These are phyloP conservation scores for Eimeria praecox DNA, from an alignment of 169 alveolate genomes.

Conservation along the genomic window DNA sequence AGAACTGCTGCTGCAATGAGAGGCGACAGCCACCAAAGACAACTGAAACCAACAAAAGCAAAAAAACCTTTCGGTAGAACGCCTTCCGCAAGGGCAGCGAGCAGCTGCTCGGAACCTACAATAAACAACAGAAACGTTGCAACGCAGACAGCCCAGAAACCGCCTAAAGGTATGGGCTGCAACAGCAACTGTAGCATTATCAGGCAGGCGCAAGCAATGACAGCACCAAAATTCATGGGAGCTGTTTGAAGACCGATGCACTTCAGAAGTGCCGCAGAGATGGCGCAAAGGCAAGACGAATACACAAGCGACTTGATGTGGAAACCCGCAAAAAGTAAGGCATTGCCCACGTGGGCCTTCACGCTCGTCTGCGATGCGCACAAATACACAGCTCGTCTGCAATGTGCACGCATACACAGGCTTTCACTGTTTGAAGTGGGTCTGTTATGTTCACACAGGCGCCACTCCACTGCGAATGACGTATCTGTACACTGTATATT, in stretches of 20 bases:
- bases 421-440: no score
- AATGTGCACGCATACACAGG: neutral
- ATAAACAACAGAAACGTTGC: constrained; percentile 41
- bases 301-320: constrained; percentile 23
- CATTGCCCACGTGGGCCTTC: constrained; percentile 61
- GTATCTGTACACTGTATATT: no score
- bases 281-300: constrained; percentile 42
- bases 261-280: constrained; percentile 45
- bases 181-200: constrained; percentile 18
- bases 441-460: neutral
- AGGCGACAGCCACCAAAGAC: constrained; percentile 46
- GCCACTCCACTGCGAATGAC: neutral
- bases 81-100: constrained; percentile 49
- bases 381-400: constrained; percentile 21
- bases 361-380: constrained; percentile 21
- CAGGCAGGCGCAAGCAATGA: constrained; percentile 38
- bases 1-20: constrained; percentile 35
- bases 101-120: constrained; percentile 35
- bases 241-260: constrained; percentile 32
- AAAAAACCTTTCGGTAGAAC: constrained; percentile 8
- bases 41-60: constrained; percentile 35
- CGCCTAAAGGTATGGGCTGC: constrained; percentile 55
- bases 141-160: constrained; percentile 57
- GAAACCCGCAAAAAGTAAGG: constrained; percentile 22
- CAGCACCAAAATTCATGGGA: neutral